A percentile compares a stretch with the other conserved stretches of the same genome.
Evolutionary conservation across 2,329 filamentous ascomycete species (phyloP).

Genomic region (Lomentospora prolificans): DNA sequence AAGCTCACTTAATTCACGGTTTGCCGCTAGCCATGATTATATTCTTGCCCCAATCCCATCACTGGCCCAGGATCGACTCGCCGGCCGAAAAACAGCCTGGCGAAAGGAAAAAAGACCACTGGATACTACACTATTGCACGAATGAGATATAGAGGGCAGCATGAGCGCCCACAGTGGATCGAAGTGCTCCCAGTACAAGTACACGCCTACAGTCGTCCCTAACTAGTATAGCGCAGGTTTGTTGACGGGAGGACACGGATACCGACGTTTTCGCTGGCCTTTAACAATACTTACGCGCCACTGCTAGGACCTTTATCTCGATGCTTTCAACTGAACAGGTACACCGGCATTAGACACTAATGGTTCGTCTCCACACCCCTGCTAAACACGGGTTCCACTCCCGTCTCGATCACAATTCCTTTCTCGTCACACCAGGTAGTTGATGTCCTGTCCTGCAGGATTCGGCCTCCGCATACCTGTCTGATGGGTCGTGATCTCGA

Average conservation of each 20-base stretch:
- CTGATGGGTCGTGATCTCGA: neutral
- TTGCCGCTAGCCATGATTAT: neutral
- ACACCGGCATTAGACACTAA: no score
- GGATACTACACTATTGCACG: neutral
- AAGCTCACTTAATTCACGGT: neutral
- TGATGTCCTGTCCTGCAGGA: no score
- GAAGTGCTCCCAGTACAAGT: neutral
- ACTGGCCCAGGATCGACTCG: neutral
- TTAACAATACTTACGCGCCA: no score
- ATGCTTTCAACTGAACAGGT: no score
- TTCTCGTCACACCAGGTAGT: no score
- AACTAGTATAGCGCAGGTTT: neutral
- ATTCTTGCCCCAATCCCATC: no score
- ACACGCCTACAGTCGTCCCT: neutral
- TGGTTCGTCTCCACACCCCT: no score
- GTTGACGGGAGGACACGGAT: no score
- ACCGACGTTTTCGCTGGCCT: neutral
- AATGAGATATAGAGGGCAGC: neutral
- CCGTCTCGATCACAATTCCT: no score
- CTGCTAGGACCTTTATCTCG: no score
- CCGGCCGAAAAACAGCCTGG: neutral
- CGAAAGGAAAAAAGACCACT: neutral
- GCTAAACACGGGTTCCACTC: no score
- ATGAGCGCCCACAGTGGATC: neutral
- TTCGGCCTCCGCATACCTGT: no score